phyloP scores from a whole-genome alignment of 768 basidiomycete genomes.

The Naganishia randhawae region DNA sequence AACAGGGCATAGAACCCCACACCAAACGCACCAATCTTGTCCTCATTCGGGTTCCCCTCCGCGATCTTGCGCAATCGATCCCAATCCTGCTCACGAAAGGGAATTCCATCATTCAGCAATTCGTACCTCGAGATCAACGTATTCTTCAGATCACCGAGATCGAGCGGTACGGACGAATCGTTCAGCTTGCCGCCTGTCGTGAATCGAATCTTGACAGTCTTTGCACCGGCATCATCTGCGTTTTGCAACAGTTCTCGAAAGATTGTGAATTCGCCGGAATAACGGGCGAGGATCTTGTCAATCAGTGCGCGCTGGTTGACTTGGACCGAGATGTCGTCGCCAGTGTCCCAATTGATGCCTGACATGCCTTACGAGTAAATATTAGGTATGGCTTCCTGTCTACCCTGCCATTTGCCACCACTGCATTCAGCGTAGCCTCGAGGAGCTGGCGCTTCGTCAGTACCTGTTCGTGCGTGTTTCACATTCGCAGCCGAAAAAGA shows the following conservation, averaged over 20 bases:
- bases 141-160: neutral
- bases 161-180: conserved; percentile 59
- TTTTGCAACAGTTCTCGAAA: conserved; percentile 89
- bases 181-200: conserved; percentile 60
- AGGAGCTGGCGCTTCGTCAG: neutral
- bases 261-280: conserved; percentile 88
- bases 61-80: conserved; percentile 87
- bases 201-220: conserved; percentile 72
- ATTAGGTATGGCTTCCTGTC: neutral
- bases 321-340: conserved; percentile 56
- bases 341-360: conserved; percentile 34
- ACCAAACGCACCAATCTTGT: conserved; percentile 78
- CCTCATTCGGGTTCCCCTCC: conserved; percentile 88
- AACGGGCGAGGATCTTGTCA: conserved; percentile 88
- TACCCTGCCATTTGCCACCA: neutral
- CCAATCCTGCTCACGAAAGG: conserved; percentile 70
- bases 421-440: neutral
- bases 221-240: conserved; percentile 57
- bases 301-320: conserved; percentile 95
- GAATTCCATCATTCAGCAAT: conserved; percentile 80
- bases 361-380: neutral
- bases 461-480: conserved; percentile 3
- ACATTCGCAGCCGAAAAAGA: too few species aligned
- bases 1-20: conserved; percentile 40
- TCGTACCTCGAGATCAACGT: conserved; percentile 70